Conservation (phyloP, 2,329 filamentous ascomycete genomes). For the Pezicula carpinea region DNA sequence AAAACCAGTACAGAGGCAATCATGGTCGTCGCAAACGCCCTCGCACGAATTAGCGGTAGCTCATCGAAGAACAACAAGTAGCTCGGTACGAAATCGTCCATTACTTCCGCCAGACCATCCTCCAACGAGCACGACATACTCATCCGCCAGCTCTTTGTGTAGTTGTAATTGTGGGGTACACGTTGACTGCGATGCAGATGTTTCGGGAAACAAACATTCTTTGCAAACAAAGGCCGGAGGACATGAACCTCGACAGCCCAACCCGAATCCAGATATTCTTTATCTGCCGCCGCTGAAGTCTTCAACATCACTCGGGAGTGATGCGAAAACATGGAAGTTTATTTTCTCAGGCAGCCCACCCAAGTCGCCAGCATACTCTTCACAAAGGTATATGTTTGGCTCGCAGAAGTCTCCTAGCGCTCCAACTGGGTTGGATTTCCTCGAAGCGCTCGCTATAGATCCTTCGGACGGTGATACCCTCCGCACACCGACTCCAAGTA, state of each 20-base stretch:
- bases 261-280: slow-evolving; percentile 22
- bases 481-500: slow-evolving; percentile 24
- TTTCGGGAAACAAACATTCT: slow-evolving; percentile 16
- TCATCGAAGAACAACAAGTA: slow-evolving; percentile 10
- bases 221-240: slow-evolving; percentile 16
- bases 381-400: neutral
- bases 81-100: slow-evolving; percentile 9
- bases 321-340: slow-evolving; percentile 20
- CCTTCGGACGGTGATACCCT: slow-evolving; percentile 11
- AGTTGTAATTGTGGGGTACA: slow-evolving; percentile 31
- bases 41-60: slow-evolving; percentile 1
- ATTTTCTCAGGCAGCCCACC: slow-evolving; percentile 15
- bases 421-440: slow-evolving; percentile 17
- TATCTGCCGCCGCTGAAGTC: slow-evolving; percentile 20
- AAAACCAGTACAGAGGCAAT: slow-evolving; percentile 10
- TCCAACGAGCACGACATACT: slow-evolving; percentile 27
- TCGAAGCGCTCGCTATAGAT: slow-evolving; percentile 27
- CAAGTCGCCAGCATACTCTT: slow-evolving; percentile 3
- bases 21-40: slow-evolving; percentile 17
- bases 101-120: slow-evolving; percentile 30
- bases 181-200: slow-evolving; percentile 21
- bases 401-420: neutral
- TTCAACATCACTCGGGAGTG: slow-evolving; percentile 9
- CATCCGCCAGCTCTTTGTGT: slow-evolving; percentile 42
- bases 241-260: neutral